Percentiles rank a stretch among this genome's conserved stretches.
Conservation (phyloP, 208 protist genomes). For the Trypanosomatidae sp. region DNA sequence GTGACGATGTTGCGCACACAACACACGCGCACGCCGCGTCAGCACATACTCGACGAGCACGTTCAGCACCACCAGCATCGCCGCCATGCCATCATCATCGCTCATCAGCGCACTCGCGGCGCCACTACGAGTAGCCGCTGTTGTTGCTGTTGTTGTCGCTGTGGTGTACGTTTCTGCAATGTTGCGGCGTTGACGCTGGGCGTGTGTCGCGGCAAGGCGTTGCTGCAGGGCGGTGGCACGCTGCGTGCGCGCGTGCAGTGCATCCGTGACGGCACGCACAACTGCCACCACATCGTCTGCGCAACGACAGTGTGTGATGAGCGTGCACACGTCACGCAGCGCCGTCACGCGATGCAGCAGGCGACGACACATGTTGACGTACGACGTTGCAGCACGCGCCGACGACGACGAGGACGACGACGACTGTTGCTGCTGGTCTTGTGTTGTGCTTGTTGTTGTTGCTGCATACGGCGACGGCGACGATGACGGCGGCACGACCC, state of each 20-base stretch:
- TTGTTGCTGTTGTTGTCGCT: background rate
- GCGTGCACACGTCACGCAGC: constrained; percentile 32
- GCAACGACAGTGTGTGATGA: constrained; percentile 25
- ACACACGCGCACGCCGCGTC: constrained; percentile 14
- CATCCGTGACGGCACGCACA: constrained; percentile 10
- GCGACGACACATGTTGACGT: too few relatives aligned
- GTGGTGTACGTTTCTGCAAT: background rate
- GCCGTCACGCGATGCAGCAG: constrained; percentile 13
- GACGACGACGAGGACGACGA: too few relatives aligned
- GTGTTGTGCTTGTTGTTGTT: too few relatives aligned
- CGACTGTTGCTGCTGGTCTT: too few relatives aligned
- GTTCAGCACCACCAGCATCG: constrained; percentile 20
- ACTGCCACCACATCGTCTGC: constrained; percentile 39
- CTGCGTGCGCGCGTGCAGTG: constrained; percentile 12
- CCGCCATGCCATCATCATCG: constrained; percentile 13
- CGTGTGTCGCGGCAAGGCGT: background rate
- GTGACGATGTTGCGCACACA: background rate
- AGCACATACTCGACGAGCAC: constrained; percentile 41
- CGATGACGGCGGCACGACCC: too few relatives aligned
- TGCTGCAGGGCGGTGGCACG: constrained; percentile 2
- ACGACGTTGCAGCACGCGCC: too few relatives aligned
- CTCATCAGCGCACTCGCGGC: background rate
- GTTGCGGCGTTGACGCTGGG: background rate
- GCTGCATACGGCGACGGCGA: too few relatives aligned
- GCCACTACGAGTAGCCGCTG: background rate